Evolutionary conservation across 2,329 filamentous ascomycete species (phyloP), one percentile per base, ranked within the genome.

Genomic region (Penicillium vulpinum): DNA sequence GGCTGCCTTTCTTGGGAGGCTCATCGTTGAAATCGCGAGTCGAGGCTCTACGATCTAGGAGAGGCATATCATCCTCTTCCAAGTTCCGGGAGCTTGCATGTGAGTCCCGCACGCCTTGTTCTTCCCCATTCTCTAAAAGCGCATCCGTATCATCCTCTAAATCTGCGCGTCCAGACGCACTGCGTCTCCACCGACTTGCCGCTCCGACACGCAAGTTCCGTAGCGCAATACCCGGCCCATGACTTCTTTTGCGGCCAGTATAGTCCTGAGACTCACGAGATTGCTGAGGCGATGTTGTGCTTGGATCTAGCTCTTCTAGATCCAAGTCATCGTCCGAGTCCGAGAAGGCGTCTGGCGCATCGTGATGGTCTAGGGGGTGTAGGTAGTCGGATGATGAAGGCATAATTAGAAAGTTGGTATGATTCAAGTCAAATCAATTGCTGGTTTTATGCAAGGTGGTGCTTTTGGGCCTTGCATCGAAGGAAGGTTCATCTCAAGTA

Each of bases 61-160:
- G 80, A n/a, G 90, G 89, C 35, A 85, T 86, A 75, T 93, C 87
- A 62, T 93, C 91, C 46, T 86, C 85, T 22, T 80, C 83, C 61
- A 79, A 78, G 43, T 67, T 65, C 16, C 80, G 80, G 26, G 76
- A 79, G 67, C 84, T 87, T 21, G 80, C 83, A 60, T 85, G 85
- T 1, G 86, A 87, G 66, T 84, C 82, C 60, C 83, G 80, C 57
- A 80, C 78, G 51, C 77, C 78, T 21, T 80, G 77, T 5, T 78
- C 80, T 41, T 86, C 83, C 15, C 82, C 80, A 46, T 89, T 85
- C 50, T 86, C 85, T 52, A 93, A 77, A 53, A 94, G 78, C 5
- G 83, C 85, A 62, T 86, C 80, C 38, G 85, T 77, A 70, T 92
- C 90, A 36, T 91, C 86, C 57, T 87, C 83, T 50, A 63, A 63